Percentiles rank a stretch among this genome's conserved stretches.
These are phyloP conservation scores for Ophiocordyceps camponoti-rufipedis DNA, from an alignment of 2,329 filamentous ascomycete species.

Conservation along the genomic window DNA sequence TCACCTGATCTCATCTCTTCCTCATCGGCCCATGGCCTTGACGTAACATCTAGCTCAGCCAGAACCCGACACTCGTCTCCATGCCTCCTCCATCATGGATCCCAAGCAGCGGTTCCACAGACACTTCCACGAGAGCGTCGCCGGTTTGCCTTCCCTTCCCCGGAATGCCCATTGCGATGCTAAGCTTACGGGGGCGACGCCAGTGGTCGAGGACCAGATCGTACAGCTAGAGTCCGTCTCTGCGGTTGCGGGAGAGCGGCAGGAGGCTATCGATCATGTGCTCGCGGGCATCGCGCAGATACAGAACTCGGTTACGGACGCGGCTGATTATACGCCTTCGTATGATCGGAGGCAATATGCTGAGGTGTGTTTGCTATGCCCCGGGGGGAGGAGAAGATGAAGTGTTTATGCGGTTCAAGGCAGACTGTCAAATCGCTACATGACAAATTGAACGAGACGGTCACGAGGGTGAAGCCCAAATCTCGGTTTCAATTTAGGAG, in stretches of 20 bases:
- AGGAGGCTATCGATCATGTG: conserved; percentile 65
- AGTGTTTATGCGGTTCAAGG: neutral
- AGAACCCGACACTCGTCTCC: too few relatives aligned
- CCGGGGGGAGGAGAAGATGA: too few relatives aligned
- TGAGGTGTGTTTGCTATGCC: conserved; percentile 31
- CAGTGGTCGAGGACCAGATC: conserved; percentile 65
- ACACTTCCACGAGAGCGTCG: conserved; percentile 61
- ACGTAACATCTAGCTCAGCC: neutral
- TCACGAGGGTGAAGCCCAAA: conserved; percentile 50
- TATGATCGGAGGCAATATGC: conserved; percentile 82
- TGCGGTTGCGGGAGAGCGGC: conserved; percentile 50
- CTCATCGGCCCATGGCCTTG: neutral
- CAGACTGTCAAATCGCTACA: conserved; percentile 65
- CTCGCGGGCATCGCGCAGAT: conserved; percentile 63
- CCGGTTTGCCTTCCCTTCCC: conserved; percentile 29
- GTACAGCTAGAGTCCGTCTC: conserved; percentile 44
- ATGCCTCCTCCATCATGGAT: conserved; percentile 10
- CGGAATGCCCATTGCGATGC: neutral
- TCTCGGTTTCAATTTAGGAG: conserved; percentile 67
- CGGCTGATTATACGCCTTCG: conserved; percentile 61
- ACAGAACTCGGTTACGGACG: conserved; percentile 71
- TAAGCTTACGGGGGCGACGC: neutral
- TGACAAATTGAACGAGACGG: conserved; percentile 57
- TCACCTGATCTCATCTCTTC: neutral
- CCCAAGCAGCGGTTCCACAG: conserved; percentile 66